phyloP scores from a whole-genome alignment of 2,329 filamentous ascomycete genomes.

The Colletotrichum spaethianum region DNA sequence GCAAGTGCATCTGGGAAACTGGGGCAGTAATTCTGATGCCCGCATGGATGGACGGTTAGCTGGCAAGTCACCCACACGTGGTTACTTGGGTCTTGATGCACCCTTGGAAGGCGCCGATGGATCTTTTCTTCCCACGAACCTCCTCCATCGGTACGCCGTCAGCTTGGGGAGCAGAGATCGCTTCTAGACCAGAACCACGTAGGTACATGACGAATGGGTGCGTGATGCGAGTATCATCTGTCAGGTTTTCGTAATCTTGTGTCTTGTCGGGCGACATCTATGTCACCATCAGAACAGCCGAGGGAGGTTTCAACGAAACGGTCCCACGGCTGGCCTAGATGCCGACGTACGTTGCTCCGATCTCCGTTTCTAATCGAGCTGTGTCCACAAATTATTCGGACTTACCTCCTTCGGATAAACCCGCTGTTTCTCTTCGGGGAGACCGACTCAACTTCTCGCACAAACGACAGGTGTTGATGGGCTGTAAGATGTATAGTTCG shows the following conservation, averaged over 20 bases:
- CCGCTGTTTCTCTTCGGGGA: not conserved
- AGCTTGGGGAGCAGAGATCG: not conserved
- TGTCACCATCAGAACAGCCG: not conserved
- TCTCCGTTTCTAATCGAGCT: not conserved
- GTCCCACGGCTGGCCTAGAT: not conserved
- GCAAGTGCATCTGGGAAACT: not conserved
- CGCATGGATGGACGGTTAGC: not conserved
- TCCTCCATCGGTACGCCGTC: not conserved
- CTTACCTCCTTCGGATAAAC: not conserved
- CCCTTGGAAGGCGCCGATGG: not conserved
- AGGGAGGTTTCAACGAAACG: not conserved
- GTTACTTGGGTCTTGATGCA: not conserved
- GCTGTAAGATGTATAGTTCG: not conserved
- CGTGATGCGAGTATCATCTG: not conserved
- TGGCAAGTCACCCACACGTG: not conserved
- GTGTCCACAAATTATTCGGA: not conserved
- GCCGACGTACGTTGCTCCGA: not conserved
- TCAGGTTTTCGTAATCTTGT: not conserved
- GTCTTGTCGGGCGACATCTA: no score
- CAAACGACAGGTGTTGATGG: not conserved
- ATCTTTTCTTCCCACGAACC: not conserved
- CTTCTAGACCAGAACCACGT: not conserved
- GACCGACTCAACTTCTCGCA: not conserved
- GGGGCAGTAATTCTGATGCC: not conserved
- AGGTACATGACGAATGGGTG: not conserved